Percentiles rank a stretch among this genome's conserved stretches.
phyloP scores from a whole-genome alignment of 2,329 filamentous ascomycete genomes.

The Fusarium goolgardi region DNA sequence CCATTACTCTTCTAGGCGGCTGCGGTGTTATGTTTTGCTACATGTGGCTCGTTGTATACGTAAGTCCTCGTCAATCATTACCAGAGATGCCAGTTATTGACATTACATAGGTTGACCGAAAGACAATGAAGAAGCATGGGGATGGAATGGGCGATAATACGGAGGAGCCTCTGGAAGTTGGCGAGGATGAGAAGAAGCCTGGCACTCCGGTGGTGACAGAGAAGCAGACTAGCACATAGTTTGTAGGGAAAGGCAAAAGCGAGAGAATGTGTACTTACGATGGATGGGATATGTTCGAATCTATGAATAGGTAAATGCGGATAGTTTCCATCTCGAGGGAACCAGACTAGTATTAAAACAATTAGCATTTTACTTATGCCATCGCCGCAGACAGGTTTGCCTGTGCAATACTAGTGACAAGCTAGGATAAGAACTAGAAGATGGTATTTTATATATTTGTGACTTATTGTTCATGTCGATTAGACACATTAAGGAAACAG shows the following conservation, averaged over 20 bases:
- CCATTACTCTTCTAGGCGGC: conserved; percentile 41
- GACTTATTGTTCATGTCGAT: too few relatives aligned
- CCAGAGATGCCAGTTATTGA: neutral
- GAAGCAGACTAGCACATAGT: neutral
- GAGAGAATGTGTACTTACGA: too few relatives aligned
- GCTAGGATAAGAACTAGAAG: too few relatives aligned
- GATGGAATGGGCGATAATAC: neutral
- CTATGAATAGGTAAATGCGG: too few relatives aligned
- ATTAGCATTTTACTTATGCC: too few relatives aligned
- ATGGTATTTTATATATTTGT: too few relatives aligned
- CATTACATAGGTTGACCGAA: neutral
- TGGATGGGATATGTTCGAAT: too few relatives aligned
- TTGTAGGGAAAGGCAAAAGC: accelerated
- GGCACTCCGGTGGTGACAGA: neutral
- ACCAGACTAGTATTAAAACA: too few relatives aligned
- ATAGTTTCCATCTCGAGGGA: too few relatives aligned
- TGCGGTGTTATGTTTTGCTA: conserved; percentile 35
- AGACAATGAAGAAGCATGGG: neutral
- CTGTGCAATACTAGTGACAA: too few relatives aligned
- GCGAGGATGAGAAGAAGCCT: neutral
- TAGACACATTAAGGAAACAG: too few relatives aligned
- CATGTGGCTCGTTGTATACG: conserved; percentile 34
- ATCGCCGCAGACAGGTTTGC: too few relatives aligned
- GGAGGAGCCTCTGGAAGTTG: neutral
- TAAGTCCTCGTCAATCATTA: neutral